Evolutionary conservation across 805 yeast species (phyloP).

Genomic region (Ogataea salicorniae): DNA sequence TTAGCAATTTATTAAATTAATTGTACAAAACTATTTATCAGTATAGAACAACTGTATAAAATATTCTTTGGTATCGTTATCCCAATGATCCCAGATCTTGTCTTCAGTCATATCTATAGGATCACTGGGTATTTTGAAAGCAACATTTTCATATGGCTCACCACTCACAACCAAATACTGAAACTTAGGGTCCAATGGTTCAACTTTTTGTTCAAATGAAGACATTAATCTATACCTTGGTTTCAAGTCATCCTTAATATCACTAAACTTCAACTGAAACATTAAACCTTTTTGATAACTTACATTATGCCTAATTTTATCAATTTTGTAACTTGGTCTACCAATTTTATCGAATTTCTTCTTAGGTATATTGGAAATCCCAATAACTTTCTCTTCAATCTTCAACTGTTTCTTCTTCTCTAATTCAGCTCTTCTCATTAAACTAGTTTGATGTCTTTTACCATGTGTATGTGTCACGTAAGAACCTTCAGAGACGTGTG

Average conservation of each 20-base stretch:
- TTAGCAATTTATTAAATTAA: background rate
- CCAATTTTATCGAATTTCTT: constrained; percentile 59
- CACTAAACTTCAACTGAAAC: constrained; percentile 53
- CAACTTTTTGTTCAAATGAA: constrained; percentile 58
- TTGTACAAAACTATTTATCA: constrained; percentile 2
- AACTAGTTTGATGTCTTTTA: constrained; percentile 69
- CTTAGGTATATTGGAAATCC: constrained; percentile 38
- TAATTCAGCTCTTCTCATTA: constrained; percentile 53
- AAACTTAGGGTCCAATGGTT: constrained; percentile 39
- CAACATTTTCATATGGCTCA: constrained; percentile 84
- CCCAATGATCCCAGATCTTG: constrained; percentile 69
- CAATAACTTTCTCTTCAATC: constrained; percentile 10
- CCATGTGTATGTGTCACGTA: constrained; percentile 84
- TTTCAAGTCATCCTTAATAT: constrained; percentile 36
- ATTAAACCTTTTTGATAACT: constrained; percentile 59
- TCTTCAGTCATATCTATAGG: constrained; percentile 41
- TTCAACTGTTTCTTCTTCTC: constrained; percentile 23
- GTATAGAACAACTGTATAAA: constrained; percentile 64
- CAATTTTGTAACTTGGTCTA: constrained; percentile 62
- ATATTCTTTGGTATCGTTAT: constrained; percentile 59
- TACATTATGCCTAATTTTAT: constrained; percentile 61
- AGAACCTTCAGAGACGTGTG: constrained; percentile 74
- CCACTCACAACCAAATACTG: constrained; percentile 80
- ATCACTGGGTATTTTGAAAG: constrained; percentile 63
- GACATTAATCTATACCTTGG: constrained; percentile 78